Evolutionary conservation across 208 protist species (phyloP).

Genomic region (Trypanosoma theileri): DNA sequence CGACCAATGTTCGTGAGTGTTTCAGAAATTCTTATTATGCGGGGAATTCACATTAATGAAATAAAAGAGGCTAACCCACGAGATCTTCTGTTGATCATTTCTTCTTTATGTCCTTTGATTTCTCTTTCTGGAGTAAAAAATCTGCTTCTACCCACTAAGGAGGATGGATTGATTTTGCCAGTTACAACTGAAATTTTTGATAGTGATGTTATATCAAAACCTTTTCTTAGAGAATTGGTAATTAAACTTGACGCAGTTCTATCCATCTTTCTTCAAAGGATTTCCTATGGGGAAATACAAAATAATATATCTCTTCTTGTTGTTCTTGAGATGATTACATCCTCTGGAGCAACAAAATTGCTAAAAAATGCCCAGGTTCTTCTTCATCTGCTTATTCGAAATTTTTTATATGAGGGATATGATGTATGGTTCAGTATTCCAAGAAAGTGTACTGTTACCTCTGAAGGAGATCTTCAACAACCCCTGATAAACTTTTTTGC

Average conservation of each 20-base stretch:
- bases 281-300: conserved; percentile 25
- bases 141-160: conserved; percentile 1
- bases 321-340: conserved; percentile 29
- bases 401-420: conserved; percentile 15
- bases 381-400: conserved; percentile 22
- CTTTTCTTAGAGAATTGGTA: conserved; percentile 12
- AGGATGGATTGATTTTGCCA: conserved; percentile 11
- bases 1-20: conserved; percentile 5
- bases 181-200: not conserved
- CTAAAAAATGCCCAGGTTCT: conserved; percentile 37
- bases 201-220: not conserved
- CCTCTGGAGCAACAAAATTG: conserved; percentile 20
- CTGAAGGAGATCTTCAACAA: not conserved
- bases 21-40: conserved; percentile 8
- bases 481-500: conserved; percentile 25
- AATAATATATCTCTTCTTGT: conserved; percentile 9
- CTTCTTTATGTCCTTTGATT: conserved; percentile 20
- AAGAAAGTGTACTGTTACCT: not conserved
- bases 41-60: conserved; percentile 12
- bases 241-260: conserved; percentile 14
- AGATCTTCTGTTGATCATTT: conserved; percentile 27
- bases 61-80: conserved; percentile 12
- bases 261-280: conserved; percentile 8
- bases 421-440: conserved; percentile 17
- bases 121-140: conserved; percentile 8